Evolutionary conservation across 2,329 filamentous ascomycete species (phyloP).

Genomic region (Penicillium palitans): DNA sequence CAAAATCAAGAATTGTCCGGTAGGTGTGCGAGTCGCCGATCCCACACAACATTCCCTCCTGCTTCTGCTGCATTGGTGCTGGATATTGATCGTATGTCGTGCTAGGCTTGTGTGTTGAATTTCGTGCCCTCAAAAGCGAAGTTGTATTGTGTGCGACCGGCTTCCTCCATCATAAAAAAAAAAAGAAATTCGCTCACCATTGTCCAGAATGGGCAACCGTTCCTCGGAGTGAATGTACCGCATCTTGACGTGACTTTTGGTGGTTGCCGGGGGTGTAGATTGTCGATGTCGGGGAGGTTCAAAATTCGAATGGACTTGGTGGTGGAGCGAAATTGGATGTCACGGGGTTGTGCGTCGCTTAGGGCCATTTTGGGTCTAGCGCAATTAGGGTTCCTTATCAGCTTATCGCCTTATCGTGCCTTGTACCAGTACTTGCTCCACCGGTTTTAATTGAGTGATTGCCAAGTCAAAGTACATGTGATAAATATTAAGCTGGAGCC

Average conservation of each 20-base stretch:
- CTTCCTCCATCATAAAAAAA: conserved; percentile 19
- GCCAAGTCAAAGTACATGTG: conserved; percentile 2
- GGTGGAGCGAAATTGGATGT: conserved; percentile 43
- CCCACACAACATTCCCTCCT: conserved; percentile 13
- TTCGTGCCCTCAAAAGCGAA: conserved; percentile 3
- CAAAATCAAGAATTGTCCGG: conserved; percentile 6
- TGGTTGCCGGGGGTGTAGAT: conserved; percentile 42
- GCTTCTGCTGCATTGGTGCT: neutral
- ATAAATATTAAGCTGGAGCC: conserved; percentile 1
- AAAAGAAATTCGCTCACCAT: conserved; percentile 66
- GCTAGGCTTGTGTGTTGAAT: neutral
- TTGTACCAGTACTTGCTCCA: conserved; percentile 8
- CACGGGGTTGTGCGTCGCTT: conserved; percentile 49
- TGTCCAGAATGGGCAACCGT: conserved; percentile 91
- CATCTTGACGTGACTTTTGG: conserved; percentile 70
- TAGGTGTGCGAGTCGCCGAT: conserved; percentile 8
- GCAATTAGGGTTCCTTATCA: conserved; percentile 37
- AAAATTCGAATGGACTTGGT: conserved; percentile 41
- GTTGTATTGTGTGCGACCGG: conserved; percentile 17
- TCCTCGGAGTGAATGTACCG: conserved; percentile 99
- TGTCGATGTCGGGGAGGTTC: conserved; percentile 44
- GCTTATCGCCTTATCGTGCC: conserved; percentile 18
- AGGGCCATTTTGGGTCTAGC: conserved; percentile 40
- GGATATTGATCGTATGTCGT: conserved; percentile 1
- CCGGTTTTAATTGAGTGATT: neutral